phyloP scores from a whole-genome alignment of 352 stramenopile species.

The Elongisporangium prolatum region DNA sequence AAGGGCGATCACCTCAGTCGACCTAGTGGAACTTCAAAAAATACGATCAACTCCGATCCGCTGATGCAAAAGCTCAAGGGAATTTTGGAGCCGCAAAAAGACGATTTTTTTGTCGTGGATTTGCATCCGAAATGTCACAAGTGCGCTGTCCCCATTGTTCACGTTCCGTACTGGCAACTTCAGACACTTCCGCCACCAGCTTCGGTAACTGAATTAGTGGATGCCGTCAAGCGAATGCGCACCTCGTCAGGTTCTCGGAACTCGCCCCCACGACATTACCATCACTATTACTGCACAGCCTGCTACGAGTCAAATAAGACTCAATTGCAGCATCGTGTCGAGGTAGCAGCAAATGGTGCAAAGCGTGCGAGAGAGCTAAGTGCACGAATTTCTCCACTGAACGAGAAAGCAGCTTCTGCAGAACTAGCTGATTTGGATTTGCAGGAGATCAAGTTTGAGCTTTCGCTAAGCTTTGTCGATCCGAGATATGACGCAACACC shows the following conservation, averaged over 20 bases:
- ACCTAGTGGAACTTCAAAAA: constrained; percentile 53
- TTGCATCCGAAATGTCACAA: constrained; percentile 90
- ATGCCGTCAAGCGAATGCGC: constrained; percentile 70
- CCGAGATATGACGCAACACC: constrained; percentile 17
- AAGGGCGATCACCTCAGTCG: constrained; percentile 40
- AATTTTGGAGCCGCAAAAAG: constrained; percentile 98
- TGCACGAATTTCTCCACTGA: constrained; percentile 50
- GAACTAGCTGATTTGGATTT: constrained; percentile 73
- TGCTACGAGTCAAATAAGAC: constrained; percentile 79
- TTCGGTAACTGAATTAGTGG: constrained; percentile 75
- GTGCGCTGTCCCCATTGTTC: constrained; percentile 80
- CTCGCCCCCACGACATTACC: constrained; percentile 68
- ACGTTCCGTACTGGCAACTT: constrained; percentile 79
- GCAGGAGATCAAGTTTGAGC: constrained; percentile 79
- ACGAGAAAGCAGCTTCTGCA: constrained; percentile 47
- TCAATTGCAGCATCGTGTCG: constrained; percentile 68
- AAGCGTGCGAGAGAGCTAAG: constrained; percentile 69
- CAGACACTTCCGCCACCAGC: constrained; percentile 57
- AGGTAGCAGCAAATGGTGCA: constrained; percentile 53
- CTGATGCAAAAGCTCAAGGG: constrained; percentile 98
- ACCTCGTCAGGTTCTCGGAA: constrained; percentile 63
- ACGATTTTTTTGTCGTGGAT: constrained; percentile 98
- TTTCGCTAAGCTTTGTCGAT: constrained; percentile 53
- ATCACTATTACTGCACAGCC: constrained; percentile 70
- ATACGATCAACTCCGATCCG: constrained; percentile 85